Percentiles rank a stretch among this genome's conserved stretches.
Evolutionary conservation across 2,329 filamentous ascomycete species (phyloP).

Genomic region (Diplodia sapinea): DNA sequence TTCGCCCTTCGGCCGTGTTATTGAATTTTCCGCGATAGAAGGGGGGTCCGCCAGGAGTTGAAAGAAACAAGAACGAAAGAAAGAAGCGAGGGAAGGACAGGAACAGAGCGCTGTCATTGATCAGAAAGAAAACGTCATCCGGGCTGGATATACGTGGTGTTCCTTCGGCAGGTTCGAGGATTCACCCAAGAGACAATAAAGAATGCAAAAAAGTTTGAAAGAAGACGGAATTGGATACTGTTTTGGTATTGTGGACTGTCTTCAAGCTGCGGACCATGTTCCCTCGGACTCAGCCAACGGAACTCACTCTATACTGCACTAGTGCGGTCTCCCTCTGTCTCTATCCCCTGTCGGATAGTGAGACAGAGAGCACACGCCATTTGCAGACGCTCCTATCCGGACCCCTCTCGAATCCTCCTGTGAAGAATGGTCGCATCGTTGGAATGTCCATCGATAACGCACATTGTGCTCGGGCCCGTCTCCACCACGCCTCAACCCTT

Average conservation of each 20-base stretch:
- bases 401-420: not conserved
- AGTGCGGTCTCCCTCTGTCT: not conserved
- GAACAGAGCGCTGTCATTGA: not conserved
- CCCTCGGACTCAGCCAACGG: not conserved
- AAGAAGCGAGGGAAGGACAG: not conserved
- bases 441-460: slow-evolving; percentile 4
- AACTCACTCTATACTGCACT: not conserved
- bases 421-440: not conserved
- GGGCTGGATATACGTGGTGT: not conserved
- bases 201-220: not conserved
- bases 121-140: not conserved
- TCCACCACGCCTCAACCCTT: not conserved
- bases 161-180: slow-evolving; percentile 17
- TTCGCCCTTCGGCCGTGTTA: not conserved
- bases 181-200: not conserved
- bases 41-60: not conserved
- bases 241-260: not conserved
- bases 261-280: not conserved
- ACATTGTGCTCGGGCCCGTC: slow-evolving; percentile 20
- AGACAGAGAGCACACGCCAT: not conserved
- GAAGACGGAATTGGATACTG: not conserved
- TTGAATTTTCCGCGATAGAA: not conserved
- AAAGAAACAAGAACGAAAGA: not conserved
- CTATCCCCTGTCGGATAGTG: slow-evolving; percentile 2
- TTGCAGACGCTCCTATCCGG: not conserved